These are phyloP conservation scores for Colletotrichum chrysophilum DNA, from an alignment of 2,329 filamentous ascomycete species.

Conservation along the genomic window DNA sequence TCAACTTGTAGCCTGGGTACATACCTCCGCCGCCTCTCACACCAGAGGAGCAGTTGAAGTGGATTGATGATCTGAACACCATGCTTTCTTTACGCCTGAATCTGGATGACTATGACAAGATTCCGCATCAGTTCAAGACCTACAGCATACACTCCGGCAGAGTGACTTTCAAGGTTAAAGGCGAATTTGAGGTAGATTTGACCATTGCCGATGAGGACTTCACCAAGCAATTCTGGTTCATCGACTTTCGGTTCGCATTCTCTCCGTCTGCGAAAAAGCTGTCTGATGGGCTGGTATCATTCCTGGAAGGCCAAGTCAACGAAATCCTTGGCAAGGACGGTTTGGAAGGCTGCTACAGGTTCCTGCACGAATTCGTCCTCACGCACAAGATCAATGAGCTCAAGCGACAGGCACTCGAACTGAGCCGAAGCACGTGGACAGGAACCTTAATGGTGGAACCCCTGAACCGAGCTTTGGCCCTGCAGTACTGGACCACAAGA, in stretches of 20 bases:
- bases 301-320: slow-evolving; percentile 77
- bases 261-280: slow-evolving; percentile 68
- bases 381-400: slow-evolving; percentile 90
- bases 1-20: slow-evolving; percentile 67
- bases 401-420: slow-evolving; percentile 74
- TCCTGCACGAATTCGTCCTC: slow-evolving; percentile 85
- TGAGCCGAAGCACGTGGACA: slow-evolving; percentile 77
- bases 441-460: slow-evolving; percentile 79
- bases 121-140: slow-evolving; percentile 76
- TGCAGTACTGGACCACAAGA: slow-evolving; percentile 88
- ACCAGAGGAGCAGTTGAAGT: slow-evolving; percentile 73
- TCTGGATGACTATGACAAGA: slow-evolving; percentile 78
- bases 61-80: slow-evolving; percentile 83
- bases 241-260: slow-evolving; percentile 88
- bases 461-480: slow-evolving; percentile 79
- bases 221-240: slow-evolving; percentile 87
- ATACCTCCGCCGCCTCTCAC: slow-evolving; percentile 76
- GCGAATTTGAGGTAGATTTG: slow-evolving; percentile 92
- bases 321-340: slow-evolving; percentile 72
- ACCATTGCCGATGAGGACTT: slow-evolving; percentile 88
- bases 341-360: slow-evolving; percentile 80
- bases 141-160: slow-evolving; percentile 86
- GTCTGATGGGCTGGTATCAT: slow-evolving; percentile 65
- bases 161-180: slow-evolving; percentile 82
- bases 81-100: slow-evolving; percentile 83